Evolutionary conservation across 768 basidiomycete genomes (phyloP).

Genomic region (Suillus americanus): DNA sequence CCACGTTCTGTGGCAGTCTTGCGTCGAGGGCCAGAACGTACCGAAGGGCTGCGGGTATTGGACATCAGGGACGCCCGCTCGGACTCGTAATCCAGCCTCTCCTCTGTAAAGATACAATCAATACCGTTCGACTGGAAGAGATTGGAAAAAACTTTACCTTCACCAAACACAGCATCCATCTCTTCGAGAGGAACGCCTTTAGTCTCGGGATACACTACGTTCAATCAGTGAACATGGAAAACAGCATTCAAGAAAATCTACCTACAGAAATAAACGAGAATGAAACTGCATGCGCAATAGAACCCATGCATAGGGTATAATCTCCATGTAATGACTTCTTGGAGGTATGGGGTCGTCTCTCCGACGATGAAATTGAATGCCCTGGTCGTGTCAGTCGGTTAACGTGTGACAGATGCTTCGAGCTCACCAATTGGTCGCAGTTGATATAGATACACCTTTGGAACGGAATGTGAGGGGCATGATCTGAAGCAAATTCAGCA

Average conservation of each 20-base stretch:
- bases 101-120: conserved; percentile 39
- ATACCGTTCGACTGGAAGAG: conserved; percentile 14
- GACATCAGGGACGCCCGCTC: conserved; percentile 57
- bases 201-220: conserved; percentile 79
- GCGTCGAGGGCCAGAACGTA: conserved; percentile 26
- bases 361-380: conserved; percentile 91
- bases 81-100: conserved; percentile 65
- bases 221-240: conserved; percentile 11
- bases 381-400: conserved; percentile 32
- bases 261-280: conserved; percentile 82
- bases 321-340: conserved; percentile 87
- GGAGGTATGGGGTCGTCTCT: conserved; percentile 81
- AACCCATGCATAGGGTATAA: conserved; percentile 96
- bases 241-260: not conserved
- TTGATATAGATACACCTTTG: conserved; percentile 94
- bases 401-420: not conserved
- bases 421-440: conserved; percentile 72
- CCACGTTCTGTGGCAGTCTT: conserved; percentile 29
- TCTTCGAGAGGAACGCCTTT: conserved; percentile 87
- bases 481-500: conserved; percentile 50
- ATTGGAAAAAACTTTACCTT: conserved; percentile 47
- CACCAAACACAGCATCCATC: conserved; percentile 88
- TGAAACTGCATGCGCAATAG: conserved; percentile 84
- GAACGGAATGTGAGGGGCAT: conserved; percentile 88
- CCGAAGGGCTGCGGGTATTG: conserved; percentile 33